Conservation (phyloP, 208 protist species). For the Trypanosoma vivax region DNA sequence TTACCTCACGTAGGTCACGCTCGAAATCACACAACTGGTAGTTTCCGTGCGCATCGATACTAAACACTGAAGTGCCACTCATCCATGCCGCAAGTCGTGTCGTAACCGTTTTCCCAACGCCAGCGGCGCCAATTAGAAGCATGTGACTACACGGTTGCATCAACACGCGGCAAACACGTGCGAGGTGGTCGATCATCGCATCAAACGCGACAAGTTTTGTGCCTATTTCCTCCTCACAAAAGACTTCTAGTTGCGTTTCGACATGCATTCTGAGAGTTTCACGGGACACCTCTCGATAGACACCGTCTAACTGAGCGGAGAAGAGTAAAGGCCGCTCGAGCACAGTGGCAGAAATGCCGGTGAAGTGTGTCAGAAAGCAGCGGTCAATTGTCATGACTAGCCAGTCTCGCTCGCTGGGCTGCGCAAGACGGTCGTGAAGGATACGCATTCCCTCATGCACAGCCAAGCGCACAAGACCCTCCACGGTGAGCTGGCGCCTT, state of each 20-base stretch:
- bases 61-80: slow-evolving; percentile 93
- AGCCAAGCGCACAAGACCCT: slow-evolving; percentile 91
- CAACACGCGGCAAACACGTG: slow-evolving; percentile 98
- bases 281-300: slow-evolving; percentile 87
- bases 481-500: slow-evolving; percentile 25
- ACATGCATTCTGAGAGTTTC: slow-evolving; percentile 90
- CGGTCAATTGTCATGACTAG: slow-evolving; percentile 83
- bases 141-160: slow-evolving; percentile 96
- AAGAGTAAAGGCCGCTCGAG: slow-evolving; percentile 94
- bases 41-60: slow-evolving; percentile 94
- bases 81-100: slow-evolving; percentile 98
- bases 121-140: slow-evolving; percentile 94
- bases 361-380: slow-evolving; percentile 81
- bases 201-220: slow-evolving; percentile 97
- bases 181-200: slow-evolving; percentile 97
- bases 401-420: slow-evolving; percentile 91
- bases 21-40: slow-evolving; percentile 98
- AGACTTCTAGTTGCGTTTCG: slow-evolving; percentile 85
- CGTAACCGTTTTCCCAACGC: slow-evolving; percentile 98
- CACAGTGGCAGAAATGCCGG: slow-evolving; percentile 26
- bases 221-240: slow-evolving; percentile 98
- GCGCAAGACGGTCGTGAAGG: slow-evolving; percentile 94
- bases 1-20: slow-evolving; percentile 94
- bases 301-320: slow-evolving; percentile 90
- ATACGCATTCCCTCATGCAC: slow-evolving; percentile 97